phyloP scores from a whole-genome alignment of 805 yeast genomes.

The Saccharomycopsis malanga region DNA sequence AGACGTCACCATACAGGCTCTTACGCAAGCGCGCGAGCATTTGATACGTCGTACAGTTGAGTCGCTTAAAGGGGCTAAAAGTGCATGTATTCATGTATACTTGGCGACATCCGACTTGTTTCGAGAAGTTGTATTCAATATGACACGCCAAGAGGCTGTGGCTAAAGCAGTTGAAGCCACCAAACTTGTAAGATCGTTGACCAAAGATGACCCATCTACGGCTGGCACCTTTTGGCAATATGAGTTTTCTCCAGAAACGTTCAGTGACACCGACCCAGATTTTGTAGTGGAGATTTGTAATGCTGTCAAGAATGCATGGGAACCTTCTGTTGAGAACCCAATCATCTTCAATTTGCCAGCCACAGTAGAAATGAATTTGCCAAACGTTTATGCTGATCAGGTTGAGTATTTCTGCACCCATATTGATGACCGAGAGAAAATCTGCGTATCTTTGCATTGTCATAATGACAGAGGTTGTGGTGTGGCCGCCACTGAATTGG shows the following conservation, averaged over 20 bases:
- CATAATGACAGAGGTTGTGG: constrained; percentile 83
- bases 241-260: constrained; percentile 75
- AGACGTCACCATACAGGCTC: constrained; percentile 66
- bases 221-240: constrained; percentile 60
- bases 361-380: constrained; percentile 71
- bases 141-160: constrained; percentile 62
- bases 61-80: constrained; percentile 63
- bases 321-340: constrained; percentile 66
- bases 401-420: constrained; percentile 65
- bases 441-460: constrained; percentile 62
- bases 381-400: constrained; percentile 75
- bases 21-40: constrained; percentile 72
- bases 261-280: constrained; percentile 66
- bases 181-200: constrained; percentile 55
- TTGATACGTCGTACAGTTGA: constrained; percentile 69
- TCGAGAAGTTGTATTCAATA: constrained; percentile 68
- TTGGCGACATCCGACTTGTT: constrained; percentile 70
- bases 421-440: constrained; percentile 64
- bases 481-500: constrained; percentile 76
- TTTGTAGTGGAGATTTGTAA: constrained; percentile 72
- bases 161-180: constrained; percentile 67
- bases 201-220: constrained; percentile 66
- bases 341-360: constrained; percentile 76
- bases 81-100: constrained; percentile 65
- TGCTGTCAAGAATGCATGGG: constrained; percentile 76